Evolutionary conservation across 441 rosid genomes (phyloP).

Genomic region (Theobroma grandiflorum): DNA sequence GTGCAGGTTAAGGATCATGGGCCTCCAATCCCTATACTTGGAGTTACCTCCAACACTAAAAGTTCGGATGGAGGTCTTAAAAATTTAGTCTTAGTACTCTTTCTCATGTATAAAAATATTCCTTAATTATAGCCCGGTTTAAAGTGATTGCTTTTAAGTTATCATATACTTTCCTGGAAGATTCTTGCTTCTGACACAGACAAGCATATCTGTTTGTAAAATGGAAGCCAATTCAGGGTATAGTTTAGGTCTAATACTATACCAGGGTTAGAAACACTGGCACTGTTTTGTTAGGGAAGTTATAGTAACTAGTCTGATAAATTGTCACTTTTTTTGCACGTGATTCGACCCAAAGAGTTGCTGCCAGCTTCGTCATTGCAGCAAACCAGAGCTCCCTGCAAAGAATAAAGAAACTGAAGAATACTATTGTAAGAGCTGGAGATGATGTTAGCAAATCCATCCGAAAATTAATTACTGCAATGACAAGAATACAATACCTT

Average conservation of each 20-base stretch:
- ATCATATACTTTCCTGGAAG: background rate
- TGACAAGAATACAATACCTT: constrained; percentile 47
- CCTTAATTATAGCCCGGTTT: background rate
- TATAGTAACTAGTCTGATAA: background rate
- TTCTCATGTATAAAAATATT: no score
- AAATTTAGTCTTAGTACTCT: background rate
- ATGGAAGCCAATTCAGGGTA: no score
- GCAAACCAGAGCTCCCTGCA: constrained; percentile 45
- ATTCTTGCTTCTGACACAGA: background rate
- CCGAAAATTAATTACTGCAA: constrained; percentile 35
- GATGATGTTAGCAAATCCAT: constrained; percentile 41
- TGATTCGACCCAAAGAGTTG: constrained; percentile 40
- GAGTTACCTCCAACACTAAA: background rate
- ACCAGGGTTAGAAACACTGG: background rate
- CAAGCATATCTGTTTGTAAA: no score
- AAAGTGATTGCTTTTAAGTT: background rate
- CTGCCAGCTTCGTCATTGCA: constrained; percentile 49
- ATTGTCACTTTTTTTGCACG: background rate
- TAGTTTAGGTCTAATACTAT: background rate
- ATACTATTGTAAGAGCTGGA: constrained; percentile 49
- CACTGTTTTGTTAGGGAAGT: background rate
- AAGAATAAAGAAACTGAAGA: constrained; percentile 49
- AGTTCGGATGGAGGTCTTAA: background rate
- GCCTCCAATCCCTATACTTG: background rate
- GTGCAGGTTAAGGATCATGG: background rate